A percentile compares a stretch with the other conserved stretches of the same genome.
These are phyloP conservation scores for Chytriomyces hyalinus DNA, from an alignment of 192 early-diverging fungal species.

Conservation along the genomic window DNA sequence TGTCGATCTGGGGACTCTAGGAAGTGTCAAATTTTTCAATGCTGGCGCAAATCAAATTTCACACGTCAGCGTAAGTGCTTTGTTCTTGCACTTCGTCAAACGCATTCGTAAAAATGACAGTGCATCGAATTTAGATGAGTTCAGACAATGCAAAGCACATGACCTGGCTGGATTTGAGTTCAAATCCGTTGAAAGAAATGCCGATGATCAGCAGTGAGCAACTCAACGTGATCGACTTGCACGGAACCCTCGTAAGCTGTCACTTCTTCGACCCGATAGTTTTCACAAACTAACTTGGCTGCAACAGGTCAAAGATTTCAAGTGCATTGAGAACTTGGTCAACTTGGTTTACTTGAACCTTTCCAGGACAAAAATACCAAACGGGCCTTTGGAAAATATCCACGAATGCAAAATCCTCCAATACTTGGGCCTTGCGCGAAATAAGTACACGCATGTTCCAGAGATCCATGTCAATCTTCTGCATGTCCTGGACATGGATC, in stretches of 20 bases:
- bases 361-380: conserved; percentile 28
- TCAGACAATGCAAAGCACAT: conserved; percentile 6
- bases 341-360: conserved; percentile 34
- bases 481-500: conserved; percentile 24
- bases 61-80: conserved; percentile 10
- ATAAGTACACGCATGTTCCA: conserved; percentile 32
- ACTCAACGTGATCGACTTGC: conserved; percentile 27
- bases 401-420: conserved; percentile 20
- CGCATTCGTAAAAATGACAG: background rate
- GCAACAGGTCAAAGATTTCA: conserved; percentile 25
- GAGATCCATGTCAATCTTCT: conserved; percentile 24
- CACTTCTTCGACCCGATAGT: background rate
- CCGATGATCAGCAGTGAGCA: conserved; percentile 21
- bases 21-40: conserved; percentile 27
- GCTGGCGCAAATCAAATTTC: conserved; percentile 22
- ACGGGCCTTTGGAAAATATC: conserved; percentile 7
- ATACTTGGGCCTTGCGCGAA: conserved; percentile 34
- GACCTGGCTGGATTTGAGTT: conserved; percentile 25
- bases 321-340: conserved; percentile 16
- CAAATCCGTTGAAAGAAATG: conserved; percentile 27
- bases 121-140: conserved; percentile 9
- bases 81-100: background rate
- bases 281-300: background rate
- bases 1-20: conserved; percentile 24
- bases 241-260: conserved; percentile 10